Percentiles rank a stretch among this genome's conserved stretches.
Conservation (phyloP, 2,329 filamentous ascomycete genomes). For the Didymella segeticola region DNA sequence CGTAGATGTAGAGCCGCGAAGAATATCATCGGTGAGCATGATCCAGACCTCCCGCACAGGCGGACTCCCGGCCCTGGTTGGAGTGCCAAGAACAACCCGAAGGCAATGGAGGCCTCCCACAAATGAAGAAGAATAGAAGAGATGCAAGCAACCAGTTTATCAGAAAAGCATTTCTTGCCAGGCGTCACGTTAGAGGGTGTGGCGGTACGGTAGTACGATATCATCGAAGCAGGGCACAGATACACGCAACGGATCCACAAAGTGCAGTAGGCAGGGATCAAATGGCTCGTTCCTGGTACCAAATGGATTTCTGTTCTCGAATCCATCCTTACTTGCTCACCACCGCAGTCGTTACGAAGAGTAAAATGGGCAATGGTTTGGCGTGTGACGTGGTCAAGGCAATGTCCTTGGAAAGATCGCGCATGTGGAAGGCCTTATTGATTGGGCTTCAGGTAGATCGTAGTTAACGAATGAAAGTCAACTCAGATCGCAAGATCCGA, state of each 20-base stretch:
- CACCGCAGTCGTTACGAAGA: constrained; percentile 18
- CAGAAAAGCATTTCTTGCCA: constrained; percentile 13
- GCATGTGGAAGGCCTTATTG: constrained; percentile 19
- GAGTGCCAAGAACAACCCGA: constrained; percentile 27
- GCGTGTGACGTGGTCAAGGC: constrained; percentile 16
- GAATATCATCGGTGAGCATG: constrained; percentile 21
- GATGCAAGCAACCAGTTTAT: constrained; percentile 35
- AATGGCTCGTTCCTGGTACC: constrained; percentile 16
- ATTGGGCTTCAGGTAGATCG: background rate
- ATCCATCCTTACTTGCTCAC: constrained; percentile 19
- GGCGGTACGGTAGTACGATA: constrained; percentile 15
- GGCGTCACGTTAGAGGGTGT: constrained; percentile 7
- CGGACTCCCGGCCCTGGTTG: constrained; percentile 12
- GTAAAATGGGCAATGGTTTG: constrained; percentile 38
- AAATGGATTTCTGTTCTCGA: constrained; percentile 12
- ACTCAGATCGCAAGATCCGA: background rate
- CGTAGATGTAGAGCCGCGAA: constrained; percentile 3
- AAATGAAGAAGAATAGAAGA: constrained; percentile 32
- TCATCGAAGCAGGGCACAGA: constrained; percentile 11
- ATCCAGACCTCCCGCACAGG: constrained; percentile 25
- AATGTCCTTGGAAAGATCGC: constrained; percentile 24
- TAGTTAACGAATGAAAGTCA: constrained; percentile 1
- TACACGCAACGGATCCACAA: background rate
- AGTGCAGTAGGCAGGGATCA: constrained; percentile 18
- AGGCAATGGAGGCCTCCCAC: constrained; percentile 32